A percentile compares a stretch with the other conserved stretches of the same genome.
These are phyloP conservation scores for Tripidium arundinaceum DNA, from an alignment of 202 grass and related monocot species.

Conservation along the genomic window DNA sequence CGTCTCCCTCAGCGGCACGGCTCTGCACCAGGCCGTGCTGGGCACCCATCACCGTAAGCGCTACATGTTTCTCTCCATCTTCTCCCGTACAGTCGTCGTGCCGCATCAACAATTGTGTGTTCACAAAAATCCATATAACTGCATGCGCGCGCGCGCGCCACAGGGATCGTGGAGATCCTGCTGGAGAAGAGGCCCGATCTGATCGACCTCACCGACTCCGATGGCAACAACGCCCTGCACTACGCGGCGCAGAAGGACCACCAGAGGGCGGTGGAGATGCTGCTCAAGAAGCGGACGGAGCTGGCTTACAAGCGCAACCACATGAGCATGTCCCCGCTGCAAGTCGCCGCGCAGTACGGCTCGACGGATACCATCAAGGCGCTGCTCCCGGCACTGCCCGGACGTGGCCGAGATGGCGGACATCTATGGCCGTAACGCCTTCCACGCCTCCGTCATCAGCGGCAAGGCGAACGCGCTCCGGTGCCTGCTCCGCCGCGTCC, in stretches of 20 bases:
- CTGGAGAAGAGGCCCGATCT: background rate
- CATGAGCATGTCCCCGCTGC: conserved; percentile 5
- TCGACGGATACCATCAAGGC: conserved; percentile 19
- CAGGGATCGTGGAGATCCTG: conserved; percentile 35
- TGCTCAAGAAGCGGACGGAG: background rate
- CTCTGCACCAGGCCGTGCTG: conserved; percentile 57
- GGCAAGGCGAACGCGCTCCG: conserved; percentile 6
- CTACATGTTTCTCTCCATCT: no score
- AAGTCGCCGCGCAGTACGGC: conserved; percentile 28
- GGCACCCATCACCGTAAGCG: conserved; percentile 42
- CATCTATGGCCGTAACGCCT: background rate
- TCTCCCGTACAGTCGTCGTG: no score
- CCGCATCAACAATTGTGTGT: no score
- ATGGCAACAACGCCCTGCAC: conserved; percentile 34
- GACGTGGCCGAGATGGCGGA: conserved; percentile 26
- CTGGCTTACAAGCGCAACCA: conserved; percentile 20
- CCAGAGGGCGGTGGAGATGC: background rate
- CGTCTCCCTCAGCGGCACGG: conserved; percentile 18
- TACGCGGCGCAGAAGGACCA: conserved; percentile 34
- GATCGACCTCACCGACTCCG: background rate
- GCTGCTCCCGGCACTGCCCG: conserved; percentile 18
- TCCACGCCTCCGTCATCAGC: conserved; percentile 23
- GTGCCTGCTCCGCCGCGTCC: background rate
- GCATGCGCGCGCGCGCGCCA: no score
- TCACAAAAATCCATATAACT: no score